These are phyloP conservation scores for Cladophialophora yegresii DNA, from an alignment of 2,329 filamentous ascomycete genomes.

Conservation along the genomic window DNA sequence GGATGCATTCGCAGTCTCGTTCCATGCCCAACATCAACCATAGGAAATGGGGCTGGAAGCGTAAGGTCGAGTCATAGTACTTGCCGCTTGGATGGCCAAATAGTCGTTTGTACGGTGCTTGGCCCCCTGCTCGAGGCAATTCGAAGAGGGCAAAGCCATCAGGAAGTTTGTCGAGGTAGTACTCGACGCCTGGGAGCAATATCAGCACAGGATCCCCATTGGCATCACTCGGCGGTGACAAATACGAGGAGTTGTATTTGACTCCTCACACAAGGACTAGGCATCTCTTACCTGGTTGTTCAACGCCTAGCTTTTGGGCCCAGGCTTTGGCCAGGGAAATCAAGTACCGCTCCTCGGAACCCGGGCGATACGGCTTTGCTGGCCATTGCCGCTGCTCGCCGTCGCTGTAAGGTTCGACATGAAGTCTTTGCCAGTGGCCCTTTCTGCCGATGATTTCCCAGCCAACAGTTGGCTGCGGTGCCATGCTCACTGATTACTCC, in stretches of 20 bases:
- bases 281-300: constrained; percentile 15
- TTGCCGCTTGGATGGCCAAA: constrained; percentile 58
- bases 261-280: background rate
- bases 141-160: constrained; percentile 57
- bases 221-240: background rate
- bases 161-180: constrained; percentile 57
- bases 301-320: constrained; percentile 47
- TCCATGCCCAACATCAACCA: constrained; percentile 55
- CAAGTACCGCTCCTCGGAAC: constrained; percentile 51
- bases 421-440: constrained; percentile 21
- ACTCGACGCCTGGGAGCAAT: constrained; percentile 45
- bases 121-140: constrained; percentile 45
- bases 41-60: constrained; percentile 61
- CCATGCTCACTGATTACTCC: background rate
- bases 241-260: background rate
- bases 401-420: constrained; percentile 42
- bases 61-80: constrained; percentile 56
- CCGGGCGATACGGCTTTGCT: constrained; percentile 40
- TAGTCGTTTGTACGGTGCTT: constrained; percentile 56
- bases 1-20: constrained; percentile 53
- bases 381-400: constrained; percentile 44
- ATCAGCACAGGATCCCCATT: constrained; percentile 2
- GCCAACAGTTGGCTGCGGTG: background rate
- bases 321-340: constrained; percentile 52
- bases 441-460: constrained; percentile 27